Evolutionary conservation across 176 grass and related monocot genomes (phyloP).

Genomic region (Coix lacrymajobi): DNA sequence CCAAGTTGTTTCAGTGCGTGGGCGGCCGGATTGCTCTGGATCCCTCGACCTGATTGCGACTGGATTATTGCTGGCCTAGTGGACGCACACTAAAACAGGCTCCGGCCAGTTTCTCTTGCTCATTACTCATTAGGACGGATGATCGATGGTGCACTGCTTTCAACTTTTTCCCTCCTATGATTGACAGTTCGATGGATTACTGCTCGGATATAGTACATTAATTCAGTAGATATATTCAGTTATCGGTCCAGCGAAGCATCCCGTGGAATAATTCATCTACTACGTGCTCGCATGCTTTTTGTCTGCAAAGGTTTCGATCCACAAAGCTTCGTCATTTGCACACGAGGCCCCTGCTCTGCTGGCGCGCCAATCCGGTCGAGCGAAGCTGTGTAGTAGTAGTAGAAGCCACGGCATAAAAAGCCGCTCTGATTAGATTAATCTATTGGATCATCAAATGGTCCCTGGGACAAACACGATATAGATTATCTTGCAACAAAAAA

Average conservation of each 20-base stretch:
- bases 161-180: background rate
- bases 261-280: background rate
- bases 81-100: background rate
- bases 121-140: background rate
- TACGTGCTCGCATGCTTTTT: background rate
- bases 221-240: background rate
- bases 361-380: background rate
- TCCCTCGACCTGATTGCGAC: slow-evolving; percentile 19
- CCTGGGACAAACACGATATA: background rate
- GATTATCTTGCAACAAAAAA: background rate
- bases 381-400: background rate
- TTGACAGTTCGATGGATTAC: background rate
- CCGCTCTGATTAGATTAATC: slow-evolving; percentile 2
- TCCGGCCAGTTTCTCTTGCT: background rate
- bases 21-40: background rate
- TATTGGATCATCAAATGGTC: slow-evolving; percentile 15
- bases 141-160: background rate
- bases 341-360: background rate
- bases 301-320: background rate
- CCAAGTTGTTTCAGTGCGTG: background rate
- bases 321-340: background rate
- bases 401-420: slow-evolving; percentile 8
- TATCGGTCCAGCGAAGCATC: too few species aligned
- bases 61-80: background rate
- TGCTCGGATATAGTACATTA: background rate